Conservation (phyloP, 768 basidiomycete species). For the Rhodotorula babjevae region DNA sequence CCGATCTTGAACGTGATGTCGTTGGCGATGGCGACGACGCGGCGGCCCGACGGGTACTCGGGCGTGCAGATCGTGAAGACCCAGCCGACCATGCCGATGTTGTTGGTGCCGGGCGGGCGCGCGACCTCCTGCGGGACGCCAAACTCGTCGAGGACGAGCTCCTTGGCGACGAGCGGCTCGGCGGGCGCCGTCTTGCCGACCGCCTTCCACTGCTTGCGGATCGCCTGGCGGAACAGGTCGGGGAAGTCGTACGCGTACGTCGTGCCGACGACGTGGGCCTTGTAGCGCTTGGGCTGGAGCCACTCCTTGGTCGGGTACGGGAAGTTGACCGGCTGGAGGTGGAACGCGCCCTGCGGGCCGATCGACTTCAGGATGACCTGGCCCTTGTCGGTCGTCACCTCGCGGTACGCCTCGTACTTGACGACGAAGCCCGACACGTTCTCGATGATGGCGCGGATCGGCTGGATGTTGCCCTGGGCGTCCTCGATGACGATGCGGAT, state of each 20-base stretch:
- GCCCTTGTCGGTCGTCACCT: conserved; percentile 92
- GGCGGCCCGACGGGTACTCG: conserved; percentile 83
- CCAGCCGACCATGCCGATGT: conserved; percentile 97
- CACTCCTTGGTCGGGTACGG: conserved; percentile 97
- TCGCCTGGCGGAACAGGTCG: conserved; percentile 93
- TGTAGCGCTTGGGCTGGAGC: conserved; percentile 95
- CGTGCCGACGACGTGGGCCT: conserved; percentile 95
- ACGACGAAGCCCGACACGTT: conserved; percentile 99
- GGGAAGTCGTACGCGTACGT: conserved; percentile 99
- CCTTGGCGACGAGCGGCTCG: conserved; percentile 71
- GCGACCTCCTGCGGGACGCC: conserved; percentile 86
- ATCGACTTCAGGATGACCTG: conserved; percentile 95
- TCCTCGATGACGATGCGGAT: conserved; percentile 94
- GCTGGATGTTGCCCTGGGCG: conserved; percentile 85
- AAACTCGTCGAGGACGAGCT: conserved; percentile 89
- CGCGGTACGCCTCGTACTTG: conserved; percentile 96
- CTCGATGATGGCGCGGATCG: conserved; percentile 95
- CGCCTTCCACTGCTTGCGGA: conserved; percentile 80
- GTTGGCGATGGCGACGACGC: conserved; percentile 84
- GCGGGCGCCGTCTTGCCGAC: conserved; percentile 70
- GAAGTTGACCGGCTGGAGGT: conserved; percentile 88
- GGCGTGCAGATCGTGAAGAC: conserved; percentile 86
- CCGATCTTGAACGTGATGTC: conserved; percentile 99
- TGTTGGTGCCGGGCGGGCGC: conserved; percentile 87
- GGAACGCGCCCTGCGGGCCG: conserved; percentile 92